These are phyloP conservation scores for Fusarium sp. DNA, from an alignment of 2,329 filamentous ascomycete genomes.

Conservation along the genomic window DNA sequence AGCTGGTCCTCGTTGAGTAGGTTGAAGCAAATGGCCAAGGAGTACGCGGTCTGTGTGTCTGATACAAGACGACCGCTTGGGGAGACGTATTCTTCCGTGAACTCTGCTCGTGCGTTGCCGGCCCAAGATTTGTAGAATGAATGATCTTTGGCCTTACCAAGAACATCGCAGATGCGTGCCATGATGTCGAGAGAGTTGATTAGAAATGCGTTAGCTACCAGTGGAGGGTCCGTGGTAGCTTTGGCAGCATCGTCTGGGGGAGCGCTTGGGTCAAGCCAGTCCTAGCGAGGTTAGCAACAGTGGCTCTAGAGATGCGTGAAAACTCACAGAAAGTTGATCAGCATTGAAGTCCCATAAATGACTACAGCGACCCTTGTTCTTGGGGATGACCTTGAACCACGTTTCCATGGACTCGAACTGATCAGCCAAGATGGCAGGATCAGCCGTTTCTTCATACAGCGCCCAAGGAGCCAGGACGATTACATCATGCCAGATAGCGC, in stretches of 20 bases:
- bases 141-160: slow-evolving; percentile 41
- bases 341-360: slow-evolving; percentile 51
- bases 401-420: slow-evolving; percentile 53
- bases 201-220: slow-evolving; percentile 59
- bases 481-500: slow-evolving; percentile 56
- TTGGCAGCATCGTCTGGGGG: slow-evolving; percentile 51
- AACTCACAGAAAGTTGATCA: slow-evolving; percentile 35
- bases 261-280: slow-evolving; percentile 60
- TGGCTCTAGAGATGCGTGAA: accelerated
- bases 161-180: slow-evolving; percentile 45
- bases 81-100: slow-evolving; percentile 35
- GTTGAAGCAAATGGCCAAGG: slow-evolving; percentile 36
- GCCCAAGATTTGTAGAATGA: slow-evolving; percentile 23
- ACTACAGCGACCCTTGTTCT: slow-evolving; percentile 47
- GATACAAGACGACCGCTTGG: slow-evolving; percentile 32
- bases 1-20: slow-evolving; percentile 14
- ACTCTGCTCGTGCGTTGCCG: slow-evolving; percentile 19
- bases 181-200: slow-evolving; percentile 54
- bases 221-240: slow-evolving; percentile 51
- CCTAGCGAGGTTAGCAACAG: slow-evolving; percentile 43
- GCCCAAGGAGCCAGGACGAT: slow-evolving; percentile 54
- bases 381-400: slow-evolving; percentile 49
- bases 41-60: slow-evolving; percentile 37
- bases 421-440: slow-evolving; percentile 47
- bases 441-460: slow-evolving; percentile 51